Evolutionary conservation across 441 rosid genomes (phyloP), one percentile per base, ranked within the genome.

Genomic region (Euphorbia schlechtendalii): DNA sequence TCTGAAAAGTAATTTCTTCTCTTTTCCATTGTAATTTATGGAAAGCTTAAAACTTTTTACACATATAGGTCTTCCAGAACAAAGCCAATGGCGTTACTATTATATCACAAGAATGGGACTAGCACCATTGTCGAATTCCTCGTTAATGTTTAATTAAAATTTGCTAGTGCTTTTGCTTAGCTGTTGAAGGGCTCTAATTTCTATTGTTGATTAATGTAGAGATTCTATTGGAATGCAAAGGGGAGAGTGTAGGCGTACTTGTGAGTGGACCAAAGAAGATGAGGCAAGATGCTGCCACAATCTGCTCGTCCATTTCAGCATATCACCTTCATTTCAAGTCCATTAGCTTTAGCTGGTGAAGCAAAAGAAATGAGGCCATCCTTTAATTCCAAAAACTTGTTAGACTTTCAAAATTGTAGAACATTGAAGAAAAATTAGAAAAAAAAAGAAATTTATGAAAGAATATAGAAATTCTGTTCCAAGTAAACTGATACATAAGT

Each of bases 281-380:
- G 91, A 83, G 95, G 64, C 93, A 80, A 24, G 85, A 88, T 15
- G 89, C 81, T 10, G 97, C 97, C 0, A 66, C 67, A 57, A 75
- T 87, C 9, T 87, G 97, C 59, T 81, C 88, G 0, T 82, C 85
- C 7, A 76, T 79, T 28, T 66, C 71, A 40, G 77, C 76, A 7
- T 62, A 73, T n/a, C 81, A 79, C 66, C 71, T 87, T 46, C 84
- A 82, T 46, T 88, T 87, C 51, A 93, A 93, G 77, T 87, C 93
- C 22, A 82, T 86, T 68, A 86, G 96, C 82, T 93, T 93, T 56
- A 81, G 76, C 78, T 93, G 93, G 92, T 88, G 86, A 89, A 11
- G 4, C 55, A 22, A 18, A 36, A 5, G 15, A 46, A n/a, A n/a
- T 0, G 1, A n/a, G 20, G 43, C 28, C 34, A 17, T 21, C 46